Percentiles rank a stretch among this genome's conserved stretches.
Conservation (phyloP, 495 filamentous ascomycete species). For the Parmelia sp. region DNA sequence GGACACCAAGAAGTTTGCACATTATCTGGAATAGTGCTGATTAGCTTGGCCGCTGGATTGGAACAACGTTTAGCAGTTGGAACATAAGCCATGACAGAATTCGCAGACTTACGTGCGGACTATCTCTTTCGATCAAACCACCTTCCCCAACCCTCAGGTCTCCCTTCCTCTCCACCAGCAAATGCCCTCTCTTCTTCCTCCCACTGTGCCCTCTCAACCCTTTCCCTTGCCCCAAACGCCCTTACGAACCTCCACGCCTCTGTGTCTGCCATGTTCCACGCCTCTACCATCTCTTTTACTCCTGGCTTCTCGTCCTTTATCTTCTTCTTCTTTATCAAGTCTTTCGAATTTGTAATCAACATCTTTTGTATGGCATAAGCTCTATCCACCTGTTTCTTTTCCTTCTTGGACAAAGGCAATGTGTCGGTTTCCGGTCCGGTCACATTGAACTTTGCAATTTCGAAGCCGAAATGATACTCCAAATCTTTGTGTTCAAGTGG, state of each 20-base stretch:
- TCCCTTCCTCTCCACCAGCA: slow-evolving; percentile 39
- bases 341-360: slow-evolving; percentile 55
- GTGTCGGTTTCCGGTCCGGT: slow-evolving; percentile 20
- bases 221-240: slow-evolving; percentile 57
- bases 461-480: slow-evolving; percentile 88
- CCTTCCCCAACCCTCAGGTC: slow-evolving; percentile 15
- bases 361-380: slow-evolving; percentile 50
- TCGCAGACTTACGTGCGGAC: not conserved
- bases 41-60: not conserved
- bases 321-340: slow-evolving; percentile 43
- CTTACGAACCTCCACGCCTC: slow-evolving; percentile 89
- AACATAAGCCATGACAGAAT: not conserved
- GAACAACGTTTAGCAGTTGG: not conserved
- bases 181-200: slow-evolving; percentile 63
- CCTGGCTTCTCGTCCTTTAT: slow-evolving; percentile 29
- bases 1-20: not conserved
- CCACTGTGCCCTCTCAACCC: slow-evolving; percentile 59
- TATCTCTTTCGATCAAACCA: slow-evolving; percentile 24
- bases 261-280: slow-evolving; percentile 88
- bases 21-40: not conserved
- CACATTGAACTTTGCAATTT: slow-evolving; percentile 46
- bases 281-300: slow-evolving; percentile 51
- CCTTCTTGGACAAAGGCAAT: slow-evolving; percentile 22
- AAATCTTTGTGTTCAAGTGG: slow-evolving; percentile 49
- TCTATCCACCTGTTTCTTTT: slow-evolving; percentile 33